Evolutionary conservation across 352 stramenopile genomes (phyloP).

Genomic region (Pseudoperonospora humuli): DNA sequence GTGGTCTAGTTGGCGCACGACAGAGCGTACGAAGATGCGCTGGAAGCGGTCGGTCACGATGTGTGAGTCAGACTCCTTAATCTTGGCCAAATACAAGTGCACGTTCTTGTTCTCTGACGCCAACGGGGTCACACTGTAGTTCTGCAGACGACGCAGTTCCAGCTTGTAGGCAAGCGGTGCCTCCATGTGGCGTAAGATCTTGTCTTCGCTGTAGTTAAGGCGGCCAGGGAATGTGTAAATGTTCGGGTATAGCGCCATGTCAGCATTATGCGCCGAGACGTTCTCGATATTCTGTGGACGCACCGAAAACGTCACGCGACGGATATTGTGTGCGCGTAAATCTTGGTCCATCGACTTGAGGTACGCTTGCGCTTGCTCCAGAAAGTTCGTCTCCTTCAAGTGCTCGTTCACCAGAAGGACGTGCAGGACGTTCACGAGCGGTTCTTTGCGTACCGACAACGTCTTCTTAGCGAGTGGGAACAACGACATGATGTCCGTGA

Average conservation of each 20-base stretch:
- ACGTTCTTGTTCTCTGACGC: constrained; percentile 94
- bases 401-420: constrained; percentile 70
- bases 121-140: constrained; percentile 96
- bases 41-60: constrained; percentile 84
- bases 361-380: constrained; percentile 51
- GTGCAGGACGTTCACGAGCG: constrained; percentile 80
- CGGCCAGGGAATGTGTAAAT: constrained; percentile 88
- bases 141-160: constrained; percentile 94
- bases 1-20: constrained; percentile 88
- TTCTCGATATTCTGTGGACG: constrained; percentile 42
- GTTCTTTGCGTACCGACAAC: constrained; percentile 52
- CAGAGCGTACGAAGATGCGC: constrained; percentile 94
- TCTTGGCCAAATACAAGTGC: constrained; percentile 96
- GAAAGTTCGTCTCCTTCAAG: constrained; percentile 41
- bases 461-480: constrained; percentile 67
- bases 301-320: constrained; percentile 84
- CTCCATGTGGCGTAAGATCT: constrained; percentile 98
- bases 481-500: constrained; percentile 57
- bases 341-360: constrained; percentile 54
- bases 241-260: constrained; percentile 76
- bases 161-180: constrained; percentile 96
- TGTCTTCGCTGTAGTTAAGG: constrained; percentile 93
- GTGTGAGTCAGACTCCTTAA: constrained; percentile 76
- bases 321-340: constrained; percentile 71
- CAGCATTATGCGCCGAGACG: constrained; percentile 28